Conservation (phyloP, 1,284 basidiomycete genomes). For the Tilletia caries region DNA sequence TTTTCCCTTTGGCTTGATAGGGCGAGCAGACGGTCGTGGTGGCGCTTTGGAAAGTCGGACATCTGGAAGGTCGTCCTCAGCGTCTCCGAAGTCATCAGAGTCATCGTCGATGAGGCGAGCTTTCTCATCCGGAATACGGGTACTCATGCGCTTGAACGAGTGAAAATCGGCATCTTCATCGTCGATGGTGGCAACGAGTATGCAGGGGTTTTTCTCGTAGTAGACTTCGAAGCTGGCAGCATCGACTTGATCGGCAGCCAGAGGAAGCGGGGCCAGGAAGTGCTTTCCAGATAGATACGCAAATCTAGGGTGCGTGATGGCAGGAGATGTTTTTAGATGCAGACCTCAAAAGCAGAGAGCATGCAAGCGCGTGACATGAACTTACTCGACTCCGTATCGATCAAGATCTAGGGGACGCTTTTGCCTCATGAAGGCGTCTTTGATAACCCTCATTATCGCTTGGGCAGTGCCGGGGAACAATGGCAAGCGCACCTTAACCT, state of each 20-base stretch:
- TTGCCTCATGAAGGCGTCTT: not conserved
- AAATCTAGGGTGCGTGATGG: no score
- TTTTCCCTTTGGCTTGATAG: no score
- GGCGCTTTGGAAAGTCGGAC: no score
- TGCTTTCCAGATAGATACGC: not conserved
- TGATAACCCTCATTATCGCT: not conserved
- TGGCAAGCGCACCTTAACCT: not conserved
- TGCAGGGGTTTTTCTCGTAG: not conserved
- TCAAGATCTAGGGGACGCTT: not conserved
- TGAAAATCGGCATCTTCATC: not conserved
- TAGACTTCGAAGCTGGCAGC: not conserved
- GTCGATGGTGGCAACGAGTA: not conserved
- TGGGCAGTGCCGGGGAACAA: not conserved
- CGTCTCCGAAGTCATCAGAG: no score
- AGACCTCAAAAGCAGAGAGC: no score
- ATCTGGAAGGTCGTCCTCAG: no score
- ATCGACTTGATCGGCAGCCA: not conserved
- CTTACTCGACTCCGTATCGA: not conserved
- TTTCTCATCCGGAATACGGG: not conserved
- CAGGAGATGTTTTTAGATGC: no score
- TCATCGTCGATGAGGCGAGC: not conserved
- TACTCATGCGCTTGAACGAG: no score
- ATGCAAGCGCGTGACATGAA: no score
- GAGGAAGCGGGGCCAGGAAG: not conserved
- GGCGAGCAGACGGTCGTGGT: no score